A percentile compares a stretch with the other conserved stretches of the same genome.
Evolutionary conservation across 495 filamentous ascomycete genomes (phyloP).

Genomic region (Neurospora tetrasperma): DNA sequence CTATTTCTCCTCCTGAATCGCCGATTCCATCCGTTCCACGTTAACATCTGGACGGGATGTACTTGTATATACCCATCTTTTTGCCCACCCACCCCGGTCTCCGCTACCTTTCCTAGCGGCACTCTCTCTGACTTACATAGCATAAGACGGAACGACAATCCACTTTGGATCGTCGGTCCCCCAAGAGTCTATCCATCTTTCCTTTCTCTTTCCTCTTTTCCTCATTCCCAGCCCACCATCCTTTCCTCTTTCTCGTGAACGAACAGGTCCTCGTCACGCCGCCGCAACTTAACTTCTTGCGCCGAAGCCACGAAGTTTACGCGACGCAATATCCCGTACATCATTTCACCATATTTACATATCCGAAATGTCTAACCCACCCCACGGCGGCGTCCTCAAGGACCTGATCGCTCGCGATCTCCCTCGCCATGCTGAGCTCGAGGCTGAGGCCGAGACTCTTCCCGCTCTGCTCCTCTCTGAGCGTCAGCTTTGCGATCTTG

Average conservation of each 20-base stretch:
- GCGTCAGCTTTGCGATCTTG: constrained; percentile 93
- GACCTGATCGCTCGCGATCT: constrained; percentile 89
- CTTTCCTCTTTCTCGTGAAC: background rate
- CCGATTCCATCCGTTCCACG: background rate
- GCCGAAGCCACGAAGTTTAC: background rate
- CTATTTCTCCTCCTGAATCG: background rate
- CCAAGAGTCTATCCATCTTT: background rate
- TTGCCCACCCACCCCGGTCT: background rate
- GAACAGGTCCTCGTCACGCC: background rate
- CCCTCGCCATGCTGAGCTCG: constrained; percentile 63
- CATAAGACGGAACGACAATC: background rate
- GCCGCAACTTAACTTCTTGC: background rate
- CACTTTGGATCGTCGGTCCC: background rate
- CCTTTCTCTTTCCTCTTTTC: background rate
- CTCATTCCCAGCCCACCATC: background rate
- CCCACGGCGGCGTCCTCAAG: constrained; percentile 95
- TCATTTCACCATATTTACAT: background rate
- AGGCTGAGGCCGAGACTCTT: constrained; percentile 73
- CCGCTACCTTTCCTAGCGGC: background rate
- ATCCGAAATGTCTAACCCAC: constrained; percentile 53
- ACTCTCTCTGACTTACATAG: background rate
- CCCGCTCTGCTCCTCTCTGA: constrained; percentile 79
- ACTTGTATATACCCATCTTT: background rate
- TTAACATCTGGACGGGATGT: background rate
- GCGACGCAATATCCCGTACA: background rate